phyloP scores from a whole-genome alignment of 2,329 filamentous ascomycete species.

The Trichophyton schoenleinii region DNA sequence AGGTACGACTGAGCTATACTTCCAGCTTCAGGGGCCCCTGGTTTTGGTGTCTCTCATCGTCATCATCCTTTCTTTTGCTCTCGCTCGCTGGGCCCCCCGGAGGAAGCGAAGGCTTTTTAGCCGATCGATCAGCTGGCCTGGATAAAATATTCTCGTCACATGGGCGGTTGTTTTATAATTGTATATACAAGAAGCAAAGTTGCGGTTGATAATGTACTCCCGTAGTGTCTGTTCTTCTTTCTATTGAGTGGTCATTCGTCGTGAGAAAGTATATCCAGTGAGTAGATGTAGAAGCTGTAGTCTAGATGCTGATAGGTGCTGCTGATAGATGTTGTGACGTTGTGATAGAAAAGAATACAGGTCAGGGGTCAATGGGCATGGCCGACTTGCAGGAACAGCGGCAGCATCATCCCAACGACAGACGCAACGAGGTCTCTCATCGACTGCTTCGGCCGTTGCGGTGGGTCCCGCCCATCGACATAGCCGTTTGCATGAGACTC shows the following conservation, averaged over 20 bases:
- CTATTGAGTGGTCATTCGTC: not conserved
- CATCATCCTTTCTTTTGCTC: no score
- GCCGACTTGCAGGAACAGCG: constrained; percentile 36
- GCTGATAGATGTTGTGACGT: not conserved
- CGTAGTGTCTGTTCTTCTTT: not conserved
- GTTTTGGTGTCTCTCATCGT: no score
- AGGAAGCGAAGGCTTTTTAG: not conserved
- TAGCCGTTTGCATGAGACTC: constrained; percentile 32
- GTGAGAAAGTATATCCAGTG: not conserved
- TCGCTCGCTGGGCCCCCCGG: not conserved
- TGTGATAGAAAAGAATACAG: not conserved
- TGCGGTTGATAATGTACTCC: not conserved
- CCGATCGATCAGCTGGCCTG: constrained; percentile 1
- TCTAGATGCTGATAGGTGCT: not conserved
- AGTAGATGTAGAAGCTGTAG: not conserved
- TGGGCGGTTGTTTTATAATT: not conserved
- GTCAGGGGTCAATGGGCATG: constrained; percentile 31
- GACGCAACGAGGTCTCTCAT: constrained; percentile 35
- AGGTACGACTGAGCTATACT: not conserved
- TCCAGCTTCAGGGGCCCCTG: not conserved
- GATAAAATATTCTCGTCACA: not conserved
- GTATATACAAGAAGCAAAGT: not conserved
- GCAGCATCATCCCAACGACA: constrained; percentile 37
- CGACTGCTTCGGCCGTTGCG: constrained; percentile 27
- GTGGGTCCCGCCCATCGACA: constrained; percentile 27